phyloP scores from a whole-genome alignment of 2,329 filamentous ascomycete genomes.

The Colletotrichum tofieldiae region DNA sequence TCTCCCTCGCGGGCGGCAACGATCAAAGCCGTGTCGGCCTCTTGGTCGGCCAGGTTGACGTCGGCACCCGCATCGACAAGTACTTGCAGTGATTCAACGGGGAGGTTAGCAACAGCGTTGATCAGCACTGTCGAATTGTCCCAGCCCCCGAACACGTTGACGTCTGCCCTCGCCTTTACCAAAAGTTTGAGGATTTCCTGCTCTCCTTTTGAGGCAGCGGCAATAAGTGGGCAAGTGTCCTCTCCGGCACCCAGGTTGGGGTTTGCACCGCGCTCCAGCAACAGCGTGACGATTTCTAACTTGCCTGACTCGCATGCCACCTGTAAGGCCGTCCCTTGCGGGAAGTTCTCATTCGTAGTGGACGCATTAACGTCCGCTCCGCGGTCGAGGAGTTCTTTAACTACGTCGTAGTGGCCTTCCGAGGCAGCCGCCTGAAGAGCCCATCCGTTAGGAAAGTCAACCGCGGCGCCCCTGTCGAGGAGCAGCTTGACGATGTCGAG shows the following conservation, averaged over 20 bases:
- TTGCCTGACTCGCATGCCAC: slow-evolving; percentile 55
- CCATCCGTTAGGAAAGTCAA: slow-evolving; percentile 54
- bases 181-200: slow-evolving; percentile 54
- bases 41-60: slow-evolving; percentile 53
- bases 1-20: slow-evolving; percentile 54
- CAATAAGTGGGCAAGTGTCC: slow-evolving; percentile 54
- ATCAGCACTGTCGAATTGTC: slow-evolving; percentile 56
- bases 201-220: slow-evolving; percentile 53
- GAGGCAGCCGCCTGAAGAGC: slow-evolving; percentile 56
- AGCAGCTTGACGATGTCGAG: slow-evolving; percentile 36
- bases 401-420: slow-evolving; percentile 54
- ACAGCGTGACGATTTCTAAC: slow-evolving; percentile 53
- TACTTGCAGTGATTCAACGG: slow-evolving; percentile 49
- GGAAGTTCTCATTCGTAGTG: slow-evolving; percentile 38
- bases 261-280: slow-evolving; percentile 56
- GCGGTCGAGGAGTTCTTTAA: slow-evolving; percentile 52
- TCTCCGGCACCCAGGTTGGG: slow-evolving; percentile 56
- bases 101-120: slow-evolving; percentile 54
- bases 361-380: slow-evolving; percentile 48
- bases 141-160: slow-evolving; percentile 54
- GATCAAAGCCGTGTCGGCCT: slow-evolving; percentile 58
- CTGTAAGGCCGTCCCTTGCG: slow-evolving; percentile 56
- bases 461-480: slow-evolving; percentile 36
- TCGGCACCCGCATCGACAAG: slow-evolving; percentile 56
- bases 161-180: slow-evolving; percentile 53